Evolutionary conservation across 805 yeast species (phyloP).

Genomic region (Monosporozyma servazzii): DNA sequence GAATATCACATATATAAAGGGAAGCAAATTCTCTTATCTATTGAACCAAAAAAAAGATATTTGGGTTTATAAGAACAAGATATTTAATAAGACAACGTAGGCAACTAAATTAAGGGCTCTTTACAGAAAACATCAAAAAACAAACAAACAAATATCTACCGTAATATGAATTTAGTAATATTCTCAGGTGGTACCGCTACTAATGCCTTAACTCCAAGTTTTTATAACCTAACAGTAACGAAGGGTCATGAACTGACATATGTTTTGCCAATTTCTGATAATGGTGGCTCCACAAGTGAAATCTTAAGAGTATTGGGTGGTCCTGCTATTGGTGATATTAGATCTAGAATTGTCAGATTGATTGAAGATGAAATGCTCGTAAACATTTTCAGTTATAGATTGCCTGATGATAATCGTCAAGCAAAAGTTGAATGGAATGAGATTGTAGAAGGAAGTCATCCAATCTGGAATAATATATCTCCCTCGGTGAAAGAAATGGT

Average conservation of each 20-base stretch:
- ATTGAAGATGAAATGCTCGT: slow-evolving; percentile 46
- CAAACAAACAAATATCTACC: not conserved
- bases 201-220: slow-evolving; percentile 58
- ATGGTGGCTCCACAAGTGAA: slow-evolving; percentile 93
- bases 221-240: slow-evolving; percentile 37
- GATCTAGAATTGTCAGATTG: slow-evolving; percentile 70
- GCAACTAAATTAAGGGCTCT: not conserved
- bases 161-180: slow-evolving; percentile 28
- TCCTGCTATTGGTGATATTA: slow-evolving; percentile 87
- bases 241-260: slow-evolving; percentile 31
- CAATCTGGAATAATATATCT: slow-evolving; percentile 43
- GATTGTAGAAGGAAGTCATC: slow-evolving; percentile 72
- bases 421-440: slow-evolving; percentile 70
- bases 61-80: no score
- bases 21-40: no score
- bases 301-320: slow-evolving; percentile 81
- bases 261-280: slow-evolving; percentile 78
- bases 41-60: no score
- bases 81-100: not conserved
- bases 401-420: slow-evolving; percentile 23
- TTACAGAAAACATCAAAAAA: not conserved
- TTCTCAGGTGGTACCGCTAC: slow-evolving; percentile 88
- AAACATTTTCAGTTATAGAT: slow-evolving; percentile 24
- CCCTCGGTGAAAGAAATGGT: slow-evolving; percentile 56
- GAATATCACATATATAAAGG: no score